These are phyloP conservation scores for Vitis rotundifolia DNA, from an alignment of 164 flowering plant species.

Conservation along the genomic window DNA sequence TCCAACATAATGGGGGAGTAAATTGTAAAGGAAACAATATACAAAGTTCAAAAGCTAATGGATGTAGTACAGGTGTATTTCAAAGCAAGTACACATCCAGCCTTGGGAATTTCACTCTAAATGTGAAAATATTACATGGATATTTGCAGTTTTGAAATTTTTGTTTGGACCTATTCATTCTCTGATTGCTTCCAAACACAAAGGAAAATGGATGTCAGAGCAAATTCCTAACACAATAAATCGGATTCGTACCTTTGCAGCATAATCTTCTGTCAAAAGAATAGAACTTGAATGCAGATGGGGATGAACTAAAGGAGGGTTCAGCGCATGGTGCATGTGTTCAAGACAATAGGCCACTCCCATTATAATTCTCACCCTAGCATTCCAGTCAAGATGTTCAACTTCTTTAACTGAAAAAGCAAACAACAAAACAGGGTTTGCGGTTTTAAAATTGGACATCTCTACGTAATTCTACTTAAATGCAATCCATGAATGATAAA, in stretches of 20 bases:
- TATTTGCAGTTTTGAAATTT: no score
- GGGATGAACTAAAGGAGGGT: slow-evolving; percentile 72
- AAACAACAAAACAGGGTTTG: neutral
- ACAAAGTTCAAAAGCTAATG: neutral
- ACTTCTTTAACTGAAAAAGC: slow-evolving; percentile 70
- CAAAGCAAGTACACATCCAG: no score
- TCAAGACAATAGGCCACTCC: slow-evolving; percentile 90
- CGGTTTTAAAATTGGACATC: neutral
- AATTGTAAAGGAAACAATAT: neutral
- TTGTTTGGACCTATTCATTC: no score
- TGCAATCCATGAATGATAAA: neutral
- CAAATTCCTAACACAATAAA: no score
- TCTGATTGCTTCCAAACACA: no score
- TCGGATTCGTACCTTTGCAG: slow-evolving; percentile 68
- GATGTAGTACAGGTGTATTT: neutral
- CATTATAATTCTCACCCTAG: slow-evolving; percentile 84
- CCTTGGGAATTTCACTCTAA: no score
- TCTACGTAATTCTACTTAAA: neutral
- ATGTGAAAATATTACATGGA: no score
- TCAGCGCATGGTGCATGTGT: slow-evolving; percentile 74
- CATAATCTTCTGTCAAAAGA: slow-evolving; percentile 83
- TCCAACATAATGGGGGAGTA: neutral
- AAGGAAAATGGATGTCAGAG: no score
- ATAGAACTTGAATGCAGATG: slow-evolving; percentile 45
- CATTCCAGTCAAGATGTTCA: slow-evolving; percentile 91